Evolutionary conservation across 2,329 filamentous ascomycete species (phyloP), one percentile per base, ranked within the genome.

Genomic region (Venturia aucupariae): DNA sequence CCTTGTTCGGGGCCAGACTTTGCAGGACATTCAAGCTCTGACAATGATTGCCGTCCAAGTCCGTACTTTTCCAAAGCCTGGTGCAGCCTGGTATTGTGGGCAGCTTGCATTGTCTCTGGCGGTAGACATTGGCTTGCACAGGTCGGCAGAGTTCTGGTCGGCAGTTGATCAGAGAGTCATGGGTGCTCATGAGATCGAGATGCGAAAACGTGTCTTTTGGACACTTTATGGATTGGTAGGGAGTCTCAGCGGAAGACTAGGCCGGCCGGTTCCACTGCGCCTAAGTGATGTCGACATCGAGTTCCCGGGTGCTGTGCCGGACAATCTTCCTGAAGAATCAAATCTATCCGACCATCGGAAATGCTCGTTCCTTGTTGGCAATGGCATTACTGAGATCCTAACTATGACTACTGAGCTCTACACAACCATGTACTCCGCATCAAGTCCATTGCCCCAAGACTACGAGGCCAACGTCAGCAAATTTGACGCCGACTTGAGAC

Each of bases 191-290:
- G 84, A 88, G 6, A 84, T 89, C 66, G 90, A 95, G 72, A 81
- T 92, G 74, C 83, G 90, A 30, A 92, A 92, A 75, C 82, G 90
- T 19, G 81, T 86, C 0, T 95, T 90, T 79, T 95, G 90, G 88
- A 81, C 81, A 6, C 80, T 92, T 13, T 75, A 92, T 48, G 79
- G 82, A 5, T 80, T 92, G 17, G 82, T 86, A 66, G 80, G 89
- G 11, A 85, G 84, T n/a, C 78, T 93, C 11, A 86, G 86, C 68
- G 89, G 89, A 24, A 90, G 89, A 65, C 83, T 92, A 42, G 90
- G 90, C 22, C 82, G 87, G 19, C 90, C 90, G 0, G 89, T 94
- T 82, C 84, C 87, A 1, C 82, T 94, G 60, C 83, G 85, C 13
- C 77, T 86, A 3, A 85, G 90, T 62, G 90, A 94, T 67, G 88